Conservation (phyloP, 495 filamentous ascomycete genomes). For the Cercophora sp. region DNA sequence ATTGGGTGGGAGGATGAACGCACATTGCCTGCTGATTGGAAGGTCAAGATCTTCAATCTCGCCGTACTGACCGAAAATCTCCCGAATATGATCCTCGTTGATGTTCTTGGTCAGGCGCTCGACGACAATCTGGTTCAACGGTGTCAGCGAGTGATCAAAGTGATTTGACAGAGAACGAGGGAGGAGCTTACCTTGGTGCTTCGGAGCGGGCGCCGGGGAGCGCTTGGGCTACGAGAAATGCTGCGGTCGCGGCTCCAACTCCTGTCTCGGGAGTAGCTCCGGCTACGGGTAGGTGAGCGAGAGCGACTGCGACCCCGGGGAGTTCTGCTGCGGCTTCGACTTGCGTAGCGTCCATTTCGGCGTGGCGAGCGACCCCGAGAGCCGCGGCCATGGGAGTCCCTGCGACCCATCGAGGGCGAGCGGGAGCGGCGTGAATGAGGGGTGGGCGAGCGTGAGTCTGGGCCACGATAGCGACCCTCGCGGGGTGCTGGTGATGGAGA, state of each 20-base stretch:
- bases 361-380: constrained; percentile 19
- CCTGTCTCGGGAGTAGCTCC: constrained; percentile 19
- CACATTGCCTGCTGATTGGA: constrained; percentile 84
- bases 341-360: constrained; percentile 29
- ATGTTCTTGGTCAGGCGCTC: constrained; percentile 97
- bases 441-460: constrained; percentile 17
- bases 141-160: too few species aligned
- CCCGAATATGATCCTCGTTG: constrained; percentile 76
- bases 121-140: constrained; percentile 69
- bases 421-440: constrained; percentile 19
- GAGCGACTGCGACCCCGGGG: constrained; percentile 25
- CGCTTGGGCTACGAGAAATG: constrained; percentile 27
- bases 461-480: constrained; percentile 9
- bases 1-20: constrained; percentile 23
- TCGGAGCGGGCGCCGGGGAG: constrained; percentile 10
- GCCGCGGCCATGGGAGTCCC: constrained; percentile 10
- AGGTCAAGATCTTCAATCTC: constrained; percentile 81
- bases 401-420: constrained; percentile 16
- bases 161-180: too few species aligned
- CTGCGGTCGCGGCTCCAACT: constrained; percentile 34
- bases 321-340: constrained; percentile 26
- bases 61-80: constrained; percentile 91
- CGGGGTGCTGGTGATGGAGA: constrained; percentile 10
- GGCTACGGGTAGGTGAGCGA: constrained; percentile 12
- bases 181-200: constrained; percentile 32